Conservation (phyloP, 331 rosid species). For the Acacia concinna region DNA sequence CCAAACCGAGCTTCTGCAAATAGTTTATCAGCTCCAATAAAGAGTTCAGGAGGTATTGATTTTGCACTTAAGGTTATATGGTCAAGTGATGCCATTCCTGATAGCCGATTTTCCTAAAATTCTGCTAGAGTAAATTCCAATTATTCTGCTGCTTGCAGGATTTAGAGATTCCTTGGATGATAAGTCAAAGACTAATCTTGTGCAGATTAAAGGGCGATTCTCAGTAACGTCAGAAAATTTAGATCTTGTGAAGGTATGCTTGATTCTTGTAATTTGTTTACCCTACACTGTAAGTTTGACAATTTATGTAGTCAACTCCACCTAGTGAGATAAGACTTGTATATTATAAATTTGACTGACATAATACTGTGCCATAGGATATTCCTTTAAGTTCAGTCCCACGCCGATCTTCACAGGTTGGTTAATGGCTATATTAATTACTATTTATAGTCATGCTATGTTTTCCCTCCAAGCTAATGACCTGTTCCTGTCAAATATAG, state of each 20-base stretch:
- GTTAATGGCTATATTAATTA: slow-evolving; percentile 34
- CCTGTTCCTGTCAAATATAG: slow-evolving; percentile 49
- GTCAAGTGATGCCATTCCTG: slow-evolving; percentile 21
- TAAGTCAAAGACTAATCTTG: slow-evolving; percentile 86
- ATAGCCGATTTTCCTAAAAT: not conserved
- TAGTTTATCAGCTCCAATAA: slow-evolving; percentile 98
- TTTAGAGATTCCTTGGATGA: slow-evolving; percentile 93
- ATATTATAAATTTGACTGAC: slow-evolving; percentile 46
- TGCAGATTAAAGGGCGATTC: slow-evolving; percentile 96
- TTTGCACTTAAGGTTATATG: slow-evolving; percentile 9
- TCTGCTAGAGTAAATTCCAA: not conserved
- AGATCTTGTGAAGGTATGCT: slow-evolving; percentile 88
- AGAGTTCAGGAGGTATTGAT: slow-evolving; percentile 89
- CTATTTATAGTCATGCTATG: slow-evolving; percentile 13
- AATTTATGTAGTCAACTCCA: not conserved
- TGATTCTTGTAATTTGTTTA: slow-evolving; percentile 10
- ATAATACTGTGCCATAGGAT: slow-evolving; percentile 61
- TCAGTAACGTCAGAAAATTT: slow-evolving; percentile 96
- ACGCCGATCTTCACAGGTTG: slow-evolving; percentile 92
- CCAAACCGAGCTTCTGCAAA: slow-evolving; percentile 99
- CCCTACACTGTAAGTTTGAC: slow-evolving; percentile 28
- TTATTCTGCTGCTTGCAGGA: slow-evolving; percentile 50
- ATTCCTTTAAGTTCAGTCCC: slow-evolving; percentile 85
- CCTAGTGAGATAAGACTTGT: not conserved
- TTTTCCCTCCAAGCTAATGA: slow-evolving; percentile 27